Percentiles rank a stretch among this genome's conserved stretches.
phyloP scores from a whole-genome alignment of 768 basidiomycete species.

The Psilocybe subaeruginosa region DNA sequence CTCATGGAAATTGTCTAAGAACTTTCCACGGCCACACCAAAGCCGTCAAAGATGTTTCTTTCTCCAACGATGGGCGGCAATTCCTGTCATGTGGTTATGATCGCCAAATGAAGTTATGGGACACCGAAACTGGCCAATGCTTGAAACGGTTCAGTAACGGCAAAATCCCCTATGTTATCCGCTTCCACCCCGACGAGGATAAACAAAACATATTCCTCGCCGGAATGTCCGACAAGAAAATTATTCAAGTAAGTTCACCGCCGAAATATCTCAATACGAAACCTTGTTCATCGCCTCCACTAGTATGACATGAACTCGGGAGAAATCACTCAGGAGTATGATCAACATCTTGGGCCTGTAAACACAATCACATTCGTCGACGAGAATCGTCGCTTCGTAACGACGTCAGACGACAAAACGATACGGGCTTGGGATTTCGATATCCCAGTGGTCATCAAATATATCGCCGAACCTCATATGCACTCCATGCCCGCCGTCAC shows the following conservation, averaged over 20 bases:
- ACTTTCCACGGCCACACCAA: slow-evolving; percentile 98
- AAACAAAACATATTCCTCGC: slow-evolving; percentile 97
- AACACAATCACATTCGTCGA: slow-evolving; percentile 99
- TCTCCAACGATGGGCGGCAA: slow-evolving; percentile 88
- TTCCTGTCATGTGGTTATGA: slow-evolving; percentile 96
- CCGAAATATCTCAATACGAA: neutral
- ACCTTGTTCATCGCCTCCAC: slow-evolving; percentile 18
- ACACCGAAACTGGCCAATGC: slow-evolving; percentile 98
- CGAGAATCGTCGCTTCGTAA: slow-evolving; percentile 95
- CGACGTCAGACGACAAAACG: slow-evolving; percentile 98
- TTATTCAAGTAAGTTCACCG: slow-evolving; percentile 76
- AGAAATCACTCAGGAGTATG: slow-evolving; percentile 97
- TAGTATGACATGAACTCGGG: slow-evolving; percentile 96
- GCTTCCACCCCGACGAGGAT: slow-evolving; percentile 95
- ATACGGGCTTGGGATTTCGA: slow-evolving; percentile 99
- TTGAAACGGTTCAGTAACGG: slow-evolving; percentile 96
- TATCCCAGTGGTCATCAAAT: slow-evolving; percentile 99
- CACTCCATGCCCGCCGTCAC: slow-evolving; percentile 99
- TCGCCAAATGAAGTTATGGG: slow-evolving; percentile 98
- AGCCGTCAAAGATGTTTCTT: slow-evolving; percentile 94
- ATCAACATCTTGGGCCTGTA: slow-evolving; percentile 97
- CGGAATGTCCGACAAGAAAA: slow-evolving; percentile 99
- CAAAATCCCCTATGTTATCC: slow-evolving; percentile 94
- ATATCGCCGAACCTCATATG: slow-evolving; percentile 99
- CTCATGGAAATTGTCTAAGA: slow-evolving; percentile 92